Percentiles rank a stretch among this genome's conserved stretches.
Conservation (phyloP, 2,329 filamentous ascomycete genomes). For the Gaeumannomyces sp. region DNA sequence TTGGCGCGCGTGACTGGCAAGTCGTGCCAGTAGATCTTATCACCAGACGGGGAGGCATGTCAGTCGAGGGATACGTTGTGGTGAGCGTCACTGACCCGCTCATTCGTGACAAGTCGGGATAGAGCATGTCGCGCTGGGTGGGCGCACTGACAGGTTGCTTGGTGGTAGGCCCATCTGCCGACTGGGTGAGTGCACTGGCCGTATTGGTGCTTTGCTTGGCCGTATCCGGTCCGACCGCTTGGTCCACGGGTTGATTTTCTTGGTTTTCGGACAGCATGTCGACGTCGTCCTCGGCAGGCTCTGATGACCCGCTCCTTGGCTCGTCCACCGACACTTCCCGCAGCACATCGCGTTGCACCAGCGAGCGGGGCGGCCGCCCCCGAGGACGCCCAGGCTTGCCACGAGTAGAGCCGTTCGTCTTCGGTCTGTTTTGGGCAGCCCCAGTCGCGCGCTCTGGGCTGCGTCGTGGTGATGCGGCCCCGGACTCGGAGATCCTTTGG, state of each 20-base stretch:
- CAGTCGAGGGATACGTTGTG: neutral
- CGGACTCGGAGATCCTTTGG: slow-evolving; percentile 3
- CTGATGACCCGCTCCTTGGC: too few relatives aligned
- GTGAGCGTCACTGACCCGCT: neutral
- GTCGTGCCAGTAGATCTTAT: neutral
- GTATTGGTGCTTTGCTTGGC: neutral
- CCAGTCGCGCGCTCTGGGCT: neutral
- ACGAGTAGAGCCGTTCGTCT: neutral
- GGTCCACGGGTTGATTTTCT: neutral
- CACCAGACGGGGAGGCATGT: neutral
- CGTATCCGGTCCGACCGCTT: neutral
- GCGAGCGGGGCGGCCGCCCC: neutral
- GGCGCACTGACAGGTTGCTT: neutral
- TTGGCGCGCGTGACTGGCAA: neutral
- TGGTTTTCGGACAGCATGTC: neutral
- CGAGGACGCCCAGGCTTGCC: neutral
- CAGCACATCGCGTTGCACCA: neutral
- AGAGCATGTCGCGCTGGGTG: neutral
- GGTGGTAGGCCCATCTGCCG: neutral
- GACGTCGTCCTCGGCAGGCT: neutral
- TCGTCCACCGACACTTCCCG: neutral
- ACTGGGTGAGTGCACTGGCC: neutral
- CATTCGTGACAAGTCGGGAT: neutral
- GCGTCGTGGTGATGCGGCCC: neutral
- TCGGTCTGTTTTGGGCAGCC: neutral